phyloP scores from a whole-genome alignment of 164 flowering plant genomes.

The Amborella trichopoda region DNA sequence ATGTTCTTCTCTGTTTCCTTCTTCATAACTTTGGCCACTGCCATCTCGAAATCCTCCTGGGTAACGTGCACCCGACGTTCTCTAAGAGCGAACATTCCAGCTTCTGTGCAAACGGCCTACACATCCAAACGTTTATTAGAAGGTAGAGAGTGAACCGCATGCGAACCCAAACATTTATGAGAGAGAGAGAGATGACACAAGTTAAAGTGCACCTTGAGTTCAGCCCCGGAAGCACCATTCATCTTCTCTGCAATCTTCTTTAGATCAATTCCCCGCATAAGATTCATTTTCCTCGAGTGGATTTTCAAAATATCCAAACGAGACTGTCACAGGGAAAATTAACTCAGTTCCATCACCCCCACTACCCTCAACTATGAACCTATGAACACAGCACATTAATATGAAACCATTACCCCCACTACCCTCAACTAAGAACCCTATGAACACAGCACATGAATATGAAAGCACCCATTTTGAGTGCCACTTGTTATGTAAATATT shows the following conservation, averaged over 20 bases:
- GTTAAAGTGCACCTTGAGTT: conserved; percentile 58
- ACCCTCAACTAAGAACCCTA: no score
- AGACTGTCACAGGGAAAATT: conserved; percentile 33
- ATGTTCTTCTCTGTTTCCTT: conserved; percentile 94
- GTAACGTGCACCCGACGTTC: conserved; percentile 96
- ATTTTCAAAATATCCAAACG: conserved; percentile 85
- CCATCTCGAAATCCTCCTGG: conserved; percentile 99
- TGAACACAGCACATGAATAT: no score
- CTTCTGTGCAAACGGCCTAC: conserved; percentile 97
- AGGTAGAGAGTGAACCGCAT: background rate
- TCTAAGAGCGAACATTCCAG: conserved; percentile 97
- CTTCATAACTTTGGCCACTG: conserved; percentile 98
- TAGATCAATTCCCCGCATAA: conserved; percentile 97
- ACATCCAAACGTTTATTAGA: no score
- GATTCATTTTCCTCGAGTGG: conserved; percentile 92
- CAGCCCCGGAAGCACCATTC: conserved; percentile 99
- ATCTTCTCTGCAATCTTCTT: conserved; percentile 97
- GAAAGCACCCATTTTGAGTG: no score
- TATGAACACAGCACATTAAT: no score
- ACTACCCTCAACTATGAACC: no score
- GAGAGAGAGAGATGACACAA: background rate
- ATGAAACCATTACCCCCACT: no score
- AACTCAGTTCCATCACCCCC: no score
- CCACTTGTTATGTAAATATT: no score
- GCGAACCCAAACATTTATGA: background rate